These are phyloP conservation scores for Colletotrichum gloeosporioides DNA, from an alignment of 2,329 filamentous ascomycete genomes.

Conservation along the genomic window DNA sequence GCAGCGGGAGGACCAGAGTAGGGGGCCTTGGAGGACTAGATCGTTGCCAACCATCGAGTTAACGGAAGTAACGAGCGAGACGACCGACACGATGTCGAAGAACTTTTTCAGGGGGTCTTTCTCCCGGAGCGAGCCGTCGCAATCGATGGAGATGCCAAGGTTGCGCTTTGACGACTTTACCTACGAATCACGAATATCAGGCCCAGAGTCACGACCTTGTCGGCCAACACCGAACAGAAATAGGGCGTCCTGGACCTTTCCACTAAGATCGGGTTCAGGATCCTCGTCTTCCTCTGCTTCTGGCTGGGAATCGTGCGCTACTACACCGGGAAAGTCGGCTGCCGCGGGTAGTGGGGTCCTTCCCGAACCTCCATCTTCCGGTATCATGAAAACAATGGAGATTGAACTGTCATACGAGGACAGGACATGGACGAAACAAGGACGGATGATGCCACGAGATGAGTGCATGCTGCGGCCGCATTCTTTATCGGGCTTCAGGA, in stretches of 20 bases:
- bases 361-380: background rate
- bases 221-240: background rate
- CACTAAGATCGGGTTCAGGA: background rate
- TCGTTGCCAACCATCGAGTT: background rate
- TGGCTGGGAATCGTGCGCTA: background rate
- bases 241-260: background rate
- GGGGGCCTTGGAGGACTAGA: background rate
- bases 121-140: background rate
- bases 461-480: background rate
- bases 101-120: background rate
- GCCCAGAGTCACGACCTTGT: background rate
- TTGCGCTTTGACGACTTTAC: slow-evolving; percentile 17
- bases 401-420: slow-evolving; percentile 9
- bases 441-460: background rate
- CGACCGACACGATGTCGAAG: background rate
- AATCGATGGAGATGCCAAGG: background rate
- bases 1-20: background rate
- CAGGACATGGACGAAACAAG: background rate
- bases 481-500: background rate
- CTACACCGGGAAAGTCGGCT: background rate
- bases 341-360: background rate
- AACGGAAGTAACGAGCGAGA: background rate
- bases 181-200: slow-evolving; percentile 6
- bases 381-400: slow-evolving; percentile 20
- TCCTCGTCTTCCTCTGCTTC: background rate